Conservation (phyloP, 768 basidiomycete species). For the Trametes meyenii region DNA sequence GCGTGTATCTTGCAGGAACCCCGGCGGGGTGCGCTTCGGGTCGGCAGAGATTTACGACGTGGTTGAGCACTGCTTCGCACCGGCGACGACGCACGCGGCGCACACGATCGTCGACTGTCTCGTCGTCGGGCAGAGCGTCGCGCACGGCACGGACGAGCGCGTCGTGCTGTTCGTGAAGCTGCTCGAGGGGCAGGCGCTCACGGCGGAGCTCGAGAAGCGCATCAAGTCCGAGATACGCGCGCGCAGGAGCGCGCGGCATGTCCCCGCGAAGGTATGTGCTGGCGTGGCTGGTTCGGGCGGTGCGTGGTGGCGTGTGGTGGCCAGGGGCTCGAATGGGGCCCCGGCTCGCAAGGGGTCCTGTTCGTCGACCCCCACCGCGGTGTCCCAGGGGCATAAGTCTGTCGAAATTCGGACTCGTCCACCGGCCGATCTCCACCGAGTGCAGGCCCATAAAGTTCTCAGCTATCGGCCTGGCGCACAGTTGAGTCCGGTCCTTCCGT, state of each 20-base stretch:
- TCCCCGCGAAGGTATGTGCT: constrained; percentile 64
- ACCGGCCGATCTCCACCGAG: too few species aligned
- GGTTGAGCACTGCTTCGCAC: constrained; percentile 63
- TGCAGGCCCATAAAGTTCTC: too few species aligned
- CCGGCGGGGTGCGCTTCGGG: constrained; percentile 82
- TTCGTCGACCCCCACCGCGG: too few species aligned
- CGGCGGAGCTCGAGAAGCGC: constrained; percentile 52
- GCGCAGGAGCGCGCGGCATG: constrained; percentile 72
- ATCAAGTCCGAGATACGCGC: constrained; percentile 64
- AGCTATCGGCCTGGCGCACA: too few species aligned
- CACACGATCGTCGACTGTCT: constrained; percentile 59
- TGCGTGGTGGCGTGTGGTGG: constrained; percentile 6
- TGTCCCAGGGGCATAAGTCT: too few species aligned
- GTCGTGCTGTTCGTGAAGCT: constrained; percentile 78
- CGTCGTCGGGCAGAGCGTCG: constrained; percentile 71
- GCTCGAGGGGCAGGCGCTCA: constrained; percentile 49
- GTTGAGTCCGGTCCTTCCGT: too few species aligned
- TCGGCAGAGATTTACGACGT: constrained; percentile 83
- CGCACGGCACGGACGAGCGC: constrained; percentile 68
- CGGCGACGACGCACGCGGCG: constrained; percentile 42
- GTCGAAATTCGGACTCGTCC: too few species aligned
- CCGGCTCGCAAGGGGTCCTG: too few species aligned
- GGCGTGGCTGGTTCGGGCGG: too few species aligned
- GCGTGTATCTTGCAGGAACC: constrained; percentile 52
- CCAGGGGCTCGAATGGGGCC: neutral